Conservation (phyloP, 2,329 filamentous ascomycete species). For the Akanthomyces dipterigenus region DNA sequence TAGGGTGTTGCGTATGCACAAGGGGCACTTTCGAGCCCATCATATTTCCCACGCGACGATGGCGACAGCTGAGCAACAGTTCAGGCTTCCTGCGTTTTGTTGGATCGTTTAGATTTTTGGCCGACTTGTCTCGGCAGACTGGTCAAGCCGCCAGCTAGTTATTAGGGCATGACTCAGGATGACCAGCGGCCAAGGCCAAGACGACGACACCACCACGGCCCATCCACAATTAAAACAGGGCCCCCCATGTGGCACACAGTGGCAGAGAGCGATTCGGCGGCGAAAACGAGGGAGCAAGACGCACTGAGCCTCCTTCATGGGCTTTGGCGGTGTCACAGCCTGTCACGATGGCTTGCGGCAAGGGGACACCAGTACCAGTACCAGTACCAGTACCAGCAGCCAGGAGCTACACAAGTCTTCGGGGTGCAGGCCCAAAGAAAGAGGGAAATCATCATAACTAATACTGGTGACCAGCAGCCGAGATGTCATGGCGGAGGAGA, state of each 20-base stretch:
- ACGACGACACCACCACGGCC: not conserved
- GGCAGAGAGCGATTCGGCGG: slow-evolving; percentile 4
- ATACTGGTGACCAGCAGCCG: no score
- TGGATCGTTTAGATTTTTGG: not conserved
- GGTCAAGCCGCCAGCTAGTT: not conserved
- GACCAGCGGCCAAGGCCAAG: slow-evolving; percentile 3
- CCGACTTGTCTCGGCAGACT: not conserved
- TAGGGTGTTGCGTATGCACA: not conserved
- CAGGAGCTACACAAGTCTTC: no score
- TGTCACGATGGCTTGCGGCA: not conserved
- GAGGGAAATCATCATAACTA: no score
- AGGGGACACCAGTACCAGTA: no score
- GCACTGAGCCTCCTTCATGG: not conserved
- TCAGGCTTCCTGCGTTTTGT: not conserved
- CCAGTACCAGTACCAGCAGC: no score
- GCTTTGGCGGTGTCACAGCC: not conserved
- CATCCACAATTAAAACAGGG: slow-evolving; percentile 12
- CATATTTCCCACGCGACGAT: not conserved
- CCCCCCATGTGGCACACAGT: slow-evolving; percentile 12
- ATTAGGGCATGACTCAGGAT: slow-evolving; percentile 5
- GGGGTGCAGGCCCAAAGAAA: not conserved
- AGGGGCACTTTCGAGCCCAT: no score
- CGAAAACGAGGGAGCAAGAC: not conserved
- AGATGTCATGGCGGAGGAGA: not conserved
- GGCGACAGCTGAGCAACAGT: not conserved